These are phyloP conservation scores for Penicilliopsis zonata DNA, from an alignment of 495 filamentous ascomycete species.

Conservation along the genomic window DNA sequence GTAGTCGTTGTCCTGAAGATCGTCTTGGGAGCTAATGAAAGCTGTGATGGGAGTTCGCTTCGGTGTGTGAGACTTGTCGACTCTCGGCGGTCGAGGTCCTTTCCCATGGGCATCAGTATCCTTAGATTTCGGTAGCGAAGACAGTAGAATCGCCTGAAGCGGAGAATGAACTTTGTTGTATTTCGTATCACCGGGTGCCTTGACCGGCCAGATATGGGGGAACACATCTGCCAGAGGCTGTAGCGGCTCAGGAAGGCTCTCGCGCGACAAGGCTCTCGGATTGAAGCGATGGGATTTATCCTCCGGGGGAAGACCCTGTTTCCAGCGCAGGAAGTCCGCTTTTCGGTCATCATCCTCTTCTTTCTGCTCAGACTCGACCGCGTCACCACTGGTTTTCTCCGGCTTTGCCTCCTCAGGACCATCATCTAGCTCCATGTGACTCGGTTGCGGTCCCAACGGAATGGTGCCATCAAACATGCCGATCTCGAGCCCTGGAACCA, in stretches of 20 bases:
- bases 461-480: slow-evolving; percentile 74
- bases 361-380: slow-evolving; percentile 5
- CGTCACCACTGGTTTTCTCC: slow-evolving; percentile 2
- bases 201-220: slow-evolving; percentile 76
- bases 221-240: slow-evolving; percentile 74
- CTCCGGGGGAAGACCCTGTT: slow-evolving; percentile 27
- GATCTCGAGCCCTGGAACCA: slow-evolving; percentile 85
- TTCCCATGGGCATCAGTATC: slow-evolving; percentile 41
- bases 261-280: slow-evolving; percentile 49
- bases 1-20: slow-evolving; percentile 75
- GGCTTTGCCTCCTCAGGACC: neutral
- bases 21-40: slow-evolving; percentile 55
- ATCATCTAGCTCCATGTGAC: slow-evolving; percentile 11
- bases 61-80: slow-evolving; percentile 48
- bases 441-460: slow-evolving; percentile 27
- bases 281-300: slow-evolving; percentile 49
- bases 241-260: slow-evolving; percentile 49
- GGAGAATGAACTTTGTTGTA: slow-evolving; percentile 73
- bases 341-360: slow-evolving; percentile 10
- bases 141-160: slow-evolving; percentile 62
- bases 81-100: slow-evolving; percentile 41
- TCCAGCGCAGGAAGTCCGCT: slow-evolving; percentile 30
- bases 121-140: slow-evolving; percentile 49
- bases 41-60: slow-evolving; percentile 67
- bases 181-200: slow-evolving; percentile 72